Conservation (phyloP, 768 basidiomycete genomes). For the Hirschioporus abietinus region DNA sequence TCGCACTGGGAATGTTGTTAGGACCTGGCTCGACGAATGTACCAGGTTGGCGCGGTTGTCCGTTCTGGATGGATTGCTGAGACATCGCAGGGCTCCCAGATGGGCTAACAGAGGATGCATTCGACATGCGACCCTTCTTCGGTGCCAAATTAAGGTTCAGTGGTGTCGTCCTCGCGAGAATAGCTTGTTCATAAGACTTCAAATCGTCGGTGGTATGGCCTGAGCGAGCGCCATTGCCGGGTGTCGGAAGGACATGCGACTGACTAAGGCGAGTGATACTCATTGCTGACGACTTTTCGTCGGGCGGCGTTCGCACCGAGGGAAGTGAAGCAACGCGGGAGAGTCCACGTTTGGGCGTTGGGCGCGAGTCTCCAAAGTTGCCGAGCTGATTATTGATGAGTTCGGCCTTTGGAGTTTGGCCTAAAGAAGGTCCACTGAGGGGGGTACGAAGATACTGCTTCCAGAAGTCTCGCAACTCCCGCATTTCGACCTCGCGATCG, state of each 20-base stretch:
- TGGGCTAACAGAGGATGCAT: not conserved
- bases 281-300: slow-evolving; percentile 14
- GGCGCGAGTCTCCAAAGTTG: not conserved
- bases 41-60: not conserved
- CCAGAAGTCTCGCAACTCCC: slow-evolving; percentile 68
- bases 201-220: slow-evolving; percentile 49
- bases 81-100: not conserved
- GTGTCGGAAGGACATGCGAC: slow-evolving; percentile 11
- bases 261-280: slow-evolving; percentile 12
- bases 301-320: slow-evolving; percentile 59
- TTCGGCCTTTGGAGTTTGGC: slow-evolving; percentile 4
- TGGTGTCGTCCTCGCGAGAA: slow-evolving; percentile 61
- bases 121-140: slow-evolving; percentile 15
- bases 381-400: not conserved
- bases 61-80: not conserved
- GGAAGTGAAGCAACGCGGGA: slow-evolving; percentile 64
- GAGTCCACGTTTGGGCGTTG: slow-evolving; percentile 30
- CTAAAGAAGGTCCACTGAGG: slow-evolving; percentile 30
- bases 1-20: not conserved
- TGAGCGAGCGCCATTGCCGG: slow-evolving; percentile 16
- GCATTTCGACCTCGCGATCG: slow-evolving; percentile 31
- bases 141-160: slow-evolving; percentile 52
- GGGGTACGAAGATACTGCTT: slow-evolving; percentile 71
- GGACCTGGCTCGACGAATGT: not conserved
- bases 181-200: slow-evolving; percentile 68